phyloP scores from a whole-genome alignment of 768 basidiomycete genomes.

The Lentinula edodes region DNA sequence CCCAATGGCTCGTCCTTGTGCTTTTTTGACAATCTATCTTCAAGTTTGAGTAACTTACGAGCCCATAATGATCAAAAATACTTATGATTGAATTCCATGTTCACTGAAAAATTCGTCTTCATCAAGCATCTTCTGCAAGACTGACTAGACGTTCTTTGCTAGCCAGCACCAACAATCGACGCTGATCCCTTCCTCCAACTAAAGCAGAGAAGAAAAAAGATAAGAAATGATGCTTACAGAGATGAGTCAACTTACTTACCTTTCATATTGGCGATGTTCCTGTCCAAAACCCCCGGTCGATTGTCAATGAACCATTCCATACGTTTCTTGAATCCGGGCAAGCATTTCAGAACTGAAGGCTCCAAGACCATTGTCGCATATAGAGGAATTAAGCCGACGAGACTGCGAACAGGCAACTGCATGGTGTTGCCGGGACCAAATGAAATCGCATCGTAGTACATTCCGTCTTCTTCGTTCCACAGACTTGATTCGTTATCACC shows the following conservation, averaged over 20 bases:
- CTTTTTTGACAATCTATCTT: slow-evolving; percentile 59
- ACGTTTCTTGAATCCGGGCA: slow-evolving; percentile 98
- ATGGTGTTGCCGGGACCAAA: slow-evolving; percentile 77
- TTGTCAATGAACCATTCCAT: slow-evolving; percentile 99
- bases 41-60: slow-evolving; percentile 29
- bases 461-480: slow-evolving; percentile 96
- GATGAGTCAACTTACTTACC: slow-evolving; percentile 24
- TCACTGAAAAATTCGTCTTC: slow-evolving; percentile 96
- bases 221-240: slow-evolving; percentile 20
- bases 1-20: slow-evolving; percentile 92
- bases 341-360: slow-evolving; percentile 79
- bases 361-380: slow-evolving; percentile 95
- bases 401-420: slow-evolving; percentile 89
- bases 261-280: slow-evolving; percentile 97
- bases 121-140: slow-evolving; percentile 95
- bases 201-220: slow-evolving; percentile 6
- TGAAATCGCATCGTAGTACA: slow-evolving; percentile 97
- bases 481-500: slow-evolving; percentile 77
- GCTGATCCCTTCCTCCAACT: slow-evolving; percentile 75
- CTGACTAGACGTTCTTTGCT: slow-evolving; percentile 85
- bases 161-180: slow-evolving; percentile 82
- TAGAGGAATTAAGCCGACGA: slow-evolving; percentile 96
- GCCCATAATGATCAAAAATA: slow-evolving; percentile 10
- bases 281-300: slow-evolving; percentile 74
- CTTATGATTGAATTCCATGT: slow-evolving; percentile 92